Conservation (phyloP, 2,329 filamentous ascomycete genomes). For the Hawksworthiomyces lignivorus region DNA sequence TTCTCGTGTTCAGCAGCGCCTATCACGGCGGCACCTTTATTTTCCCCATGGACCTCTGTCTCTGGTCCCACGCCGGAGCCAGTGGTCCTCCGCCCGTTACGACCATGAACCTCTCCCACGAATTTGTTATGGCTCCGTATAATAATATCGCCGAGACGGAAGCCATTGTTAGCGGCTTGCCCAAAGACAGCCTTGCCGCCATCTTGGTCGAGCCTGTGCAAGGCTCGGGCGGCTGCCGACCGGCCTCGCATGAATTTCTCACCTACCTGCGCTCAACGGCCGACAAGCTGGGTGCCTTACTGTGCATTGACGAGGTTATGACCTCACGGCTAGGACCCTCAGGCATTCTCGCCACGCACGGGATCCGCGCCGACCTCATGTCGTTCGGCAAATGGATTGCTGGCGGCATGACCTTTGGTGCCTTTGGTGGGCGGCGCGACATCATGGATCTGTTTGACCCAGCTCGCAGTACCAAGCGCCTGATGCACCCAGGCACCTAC, state of each 20-base stretch:
- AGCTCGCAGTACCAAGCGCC: constrained; percentile 35
- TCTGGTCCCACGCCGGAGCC: constrained; percentile 11
- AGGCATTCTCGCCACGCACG: constrained; percentile 37
- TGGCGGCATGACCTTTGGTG: constrained; percentile 51
- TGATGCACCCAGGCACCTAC: constrained; percentile 53
- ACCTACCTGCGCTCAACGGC: constrained; percentile 12
- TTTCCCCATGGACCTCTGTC: constrained; percentile 21
- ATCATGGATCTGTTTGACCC: constrained; percentile 67
- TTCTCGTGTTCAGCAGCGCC: constrained; percentile 42
- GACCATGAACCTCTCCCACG: constrained; percentile 37
- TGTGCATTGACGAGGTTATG: constrained; percentile 66
- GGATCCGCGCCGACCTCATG: constrained; percentile 49
- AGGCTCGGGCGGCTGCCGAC: constrained; percentile 50
- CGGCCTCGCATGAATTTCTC: constrained; percentile 43
- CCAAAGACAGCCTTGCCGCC: constrained; percentile 41
- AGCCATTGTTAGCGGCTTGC: constrained; percentile 31
- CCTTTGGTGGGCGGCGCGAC: constrained; percentile 49
- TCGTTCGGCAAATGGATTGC: constrained; percentile 52
- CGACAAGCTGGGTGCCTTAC: constrained; percentile 25
- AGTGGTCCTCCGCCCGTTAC: constrained; percentile 27
- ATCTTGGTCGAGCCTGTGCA: constrained; percentile 60
- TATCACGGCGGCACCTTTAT: constrained; percentile 42
- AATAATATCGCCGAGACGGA: constrained; percentile 47
- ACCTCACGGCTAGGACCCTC: constrained; percentile 48
- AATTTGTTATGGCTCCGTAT: constrained; percentile 53